Percentiles rank a stretch among this genome's conserved stretches.
Conservation (phyloP, 148 eudicot species). For the Talinum fruticosum region DNA sequence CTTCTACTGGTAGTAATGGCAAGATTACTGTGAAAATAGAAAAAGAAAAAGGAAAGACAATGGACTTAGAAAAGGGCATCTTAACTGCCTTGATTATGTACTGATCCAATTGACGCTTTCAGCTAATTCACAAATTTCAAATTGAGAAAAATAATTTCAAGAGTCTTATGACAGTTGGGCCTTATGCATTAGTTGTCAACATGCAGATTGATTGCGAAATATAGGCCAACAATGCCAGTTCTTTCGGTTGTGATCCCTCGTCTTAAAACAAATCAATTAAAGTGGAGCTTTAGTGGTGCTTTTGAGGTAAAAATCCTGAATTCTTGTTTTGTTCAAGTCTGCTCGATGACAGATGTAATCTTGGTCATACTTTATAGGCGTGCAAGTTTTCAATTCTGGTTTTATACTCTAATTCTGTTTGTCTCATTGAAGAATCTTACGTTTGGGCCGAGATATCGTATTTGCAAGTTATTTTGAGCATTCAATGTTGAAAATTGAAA, state of each 20-base stretch:
- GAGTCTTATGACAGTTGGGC: not conserved
- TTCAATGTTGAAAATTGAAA: not conserved
- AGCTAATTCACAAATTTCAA: not conserved
- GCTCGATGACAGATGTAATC: slow-evolving; percentile 7
- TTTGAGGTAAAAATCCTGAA: slow-evolving; percentile 61
- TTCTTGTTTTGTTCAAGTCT: slow-evolving; percentile 11
- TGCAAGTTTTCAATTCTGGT: slow-evolving; percentile 18
- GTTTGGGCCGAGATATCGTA: not conserved
- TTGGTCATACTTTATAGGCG: slow-evolving; percentile 10
- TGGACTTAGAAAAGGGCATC: not conserved
- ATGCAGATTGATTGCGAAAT: slow-evolving; percentile 90
- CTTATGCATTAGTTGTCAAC: slow-evolving; percentile 17
- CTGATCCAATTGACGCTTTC: not conserved
- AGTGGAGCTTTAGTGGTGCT: slow-evolving; percentile 91
- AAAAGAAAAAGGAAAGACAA: not conserved
- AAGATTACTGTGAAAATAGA: not conserved
- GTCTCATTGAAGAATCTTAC: not conserved
- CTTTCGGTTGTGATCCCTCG: slow-evolving; percentile 91
- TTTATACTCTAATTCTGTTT: slow-evolving; percentile 17
- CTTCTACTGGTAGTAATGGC: not conserved
- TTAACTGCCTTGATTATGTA: not conserved
- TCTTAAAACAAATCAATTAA: slow-evolving; percentile 79
- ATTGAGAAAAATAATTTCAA: not conserved
- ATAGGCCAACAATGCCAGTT: slow-evolving; percentile 95
- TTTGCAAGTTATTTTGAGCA: not conserved